Percentiles rank a stretch among this genome's conserved stretches.
These are phyloP conservation scores for Butyriboletus loyo DNA, from an alignment of 768 basidiomycete species.

Conservation along the genomic window DNA sequence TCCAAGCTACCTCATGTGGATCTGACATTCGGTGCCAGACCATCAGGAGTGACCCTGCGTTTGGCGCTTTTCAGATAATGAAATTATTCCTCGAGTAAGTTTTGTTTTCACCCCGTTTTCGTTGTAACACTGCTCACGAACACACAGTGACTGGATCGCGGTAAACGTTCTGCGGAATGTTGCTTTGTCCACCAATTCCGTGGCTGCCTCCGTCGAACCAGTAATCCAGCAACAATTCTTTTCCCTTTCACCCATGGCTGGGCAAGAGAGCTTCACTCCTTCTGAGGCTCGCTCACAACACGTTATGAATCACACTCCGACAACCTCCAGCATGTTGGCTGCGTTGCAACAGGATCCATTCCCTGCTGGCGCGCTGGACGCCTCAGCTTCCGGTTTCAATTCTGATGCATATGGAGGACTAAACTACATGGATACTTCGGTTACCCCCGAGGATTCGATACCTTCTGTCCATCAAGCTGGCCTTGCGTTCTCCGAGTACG, in stretches of 20 bases:
- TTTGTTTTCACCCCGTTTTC: background rate
- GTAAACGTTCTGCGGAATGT: constrained; percentile 85
- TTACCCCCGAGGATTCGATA: constrained; percentile 62
- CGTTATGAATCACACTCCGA: constrained; percentile 77
- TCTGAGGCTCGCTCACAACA: constrained; percentile 62
- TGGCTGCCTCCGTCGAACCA: constrained; percentile 88
- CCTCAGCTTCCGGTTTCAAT: constrained; percentile 57
- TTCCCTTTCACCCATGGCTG: constrained; percentile 84
- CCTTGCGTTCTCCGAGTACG: constrained; percentile 71
- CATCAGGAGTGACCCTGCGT: constrained; percentile 88
- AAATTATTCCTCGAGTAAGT: constrained; percentile 88
- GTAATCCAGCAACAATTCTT: constrained; percentile 91
- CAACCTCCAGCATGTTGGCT: constrained; percentile 88
- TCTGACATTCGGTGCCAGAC: constrained; percentile 48
- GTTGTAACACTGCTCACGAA: constrained; percentile 17
- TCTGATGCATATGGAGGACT: constrained; percentile 67
- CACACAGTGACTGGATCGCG: constrained; percentile 83
- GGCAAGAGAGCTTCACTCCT: constrained; percentile 72
- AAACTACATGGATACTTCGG: constrained; percentile 73
- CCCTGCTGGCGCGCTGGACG: constrained; percentile 62
- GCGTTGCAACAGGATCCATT: constrained; percentile 79
- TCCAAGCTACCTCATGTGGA: background rate
- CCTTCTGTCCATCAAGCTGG: constrained; percentile 57
- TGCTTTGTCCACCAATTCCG: constrained; percentile 86
- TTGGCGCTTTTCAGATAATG: constrained; percentile 89